Conservation (phyloP, 73 alveolate species). For the Paramecium pentaurelia region DNA sequence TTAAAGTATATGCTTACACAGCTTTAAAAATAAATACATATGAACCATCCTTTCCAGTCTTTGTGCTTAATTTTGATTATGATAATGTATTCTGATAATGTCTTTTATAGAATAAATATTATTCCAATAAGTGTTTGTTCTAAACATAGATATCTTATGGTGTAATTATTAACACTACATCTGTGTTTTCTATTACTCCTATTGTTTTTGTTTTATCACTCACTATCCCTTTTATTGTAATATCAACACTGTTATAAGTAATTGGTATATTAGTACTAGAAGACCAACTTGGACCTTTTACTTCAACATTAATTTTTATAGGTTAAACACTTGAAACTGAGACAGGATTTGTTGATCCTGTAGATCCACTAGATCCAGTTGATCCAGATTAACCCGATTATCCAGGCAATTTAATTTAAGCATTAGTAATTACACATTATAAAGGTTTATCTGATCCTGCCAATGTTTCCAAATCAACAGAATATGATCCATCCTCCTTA, state of each 20-base stretch:
- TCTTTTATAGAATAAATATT: neutral
- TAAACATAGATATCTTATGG: neutral
- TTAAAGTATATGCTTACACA: neutral
- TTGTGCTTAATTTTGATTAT: neutral
- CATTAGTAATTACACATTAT: neutral
- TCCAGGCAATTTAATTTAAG: neutral
- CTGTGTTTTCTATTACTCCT: neutral
- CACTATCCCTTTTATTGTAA: neutral
- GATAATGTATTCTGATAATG: neutral
- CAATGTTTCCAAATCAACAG: neutral
- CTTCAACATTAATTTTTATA: neutral
- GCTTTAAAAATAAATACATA: neutral
- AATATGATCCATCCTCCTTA: neutral
- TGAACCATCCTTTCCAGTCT: conserved; percentile 2
- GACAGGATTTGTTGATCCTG: neutral
- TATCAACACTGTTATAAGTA: neutral
- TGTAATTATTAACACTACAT: neutral
- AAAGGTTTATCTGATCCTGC: conserved; percentile 11
- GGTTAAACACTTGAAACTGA: neutral
- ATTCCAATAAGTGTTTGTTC: neutral
- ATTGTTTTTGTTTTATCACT: neutral
- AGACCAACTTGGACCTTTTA: neutral
- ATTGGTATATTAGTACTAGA: neutral
- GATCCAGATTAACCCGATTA: neutral
- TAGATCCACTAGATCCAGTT: neutral